These are phyloP conservation scores for Hydnomerulius pinastri DNA, from an alignment of 768 basidiomycete species.

Conservation along the genomic window DNA sequence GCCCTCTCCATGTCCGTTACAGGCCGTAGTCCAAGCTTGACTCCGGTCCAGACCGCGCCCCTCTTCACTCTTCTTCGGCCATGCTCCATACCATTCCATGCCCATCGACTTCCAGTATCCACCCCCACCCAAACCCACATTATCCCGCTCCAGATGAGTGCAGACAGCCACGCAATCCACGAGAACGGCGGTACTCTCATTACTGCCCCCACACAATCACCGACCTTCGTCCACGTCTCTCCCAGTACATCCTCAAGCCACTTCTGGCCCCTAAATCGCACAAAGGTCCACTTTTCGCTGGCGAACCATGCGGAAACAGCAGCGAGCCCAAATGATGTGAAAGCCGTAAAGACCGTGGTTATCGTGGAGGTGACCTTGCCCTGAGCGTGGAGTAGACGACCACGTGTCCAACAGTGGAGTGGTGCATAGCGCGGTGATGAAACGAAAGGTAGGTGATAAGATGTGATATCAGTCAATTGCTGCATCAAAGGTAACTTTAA, in stretches of 20 bases:
- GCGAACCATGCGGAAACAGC: conserved; percentile 78
- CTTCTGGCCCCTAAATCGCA: conserved; percentile 62
- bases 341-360: conserved; percentile 70
- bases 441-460: background rate
- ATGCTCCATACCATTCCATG: background rate
- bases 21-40: background rate
- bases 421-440: background rate
- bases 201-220: background rate
- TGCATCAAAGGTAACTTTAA: background rate
- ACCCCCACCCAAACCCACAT: background rate
- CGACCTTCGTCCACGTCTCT: conserved; percentile 32
- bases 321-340: conserved; percentile 69
- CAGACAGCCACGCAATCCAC: background rate
- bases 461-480: background rate
- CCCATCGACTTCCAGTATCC: background rate
- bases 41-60: background rate
- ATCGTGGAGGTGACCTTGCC: conserved; percentile 56
- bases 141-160: background rate
- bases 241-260: conserved; percentile 66
- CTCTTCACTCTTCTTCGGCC: background rate
- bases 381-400: conserved; percentile 33
- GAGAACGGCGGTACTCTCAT: background rate
- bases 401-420: background rate
- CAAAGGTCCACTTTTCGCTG: conserved; percentile 66
- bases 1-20: background rate